These are phyloP conservation scores for Picea glauca DNA, from an alignment of 75 land plant genomes.

Conservation along the genomic window DNA sequence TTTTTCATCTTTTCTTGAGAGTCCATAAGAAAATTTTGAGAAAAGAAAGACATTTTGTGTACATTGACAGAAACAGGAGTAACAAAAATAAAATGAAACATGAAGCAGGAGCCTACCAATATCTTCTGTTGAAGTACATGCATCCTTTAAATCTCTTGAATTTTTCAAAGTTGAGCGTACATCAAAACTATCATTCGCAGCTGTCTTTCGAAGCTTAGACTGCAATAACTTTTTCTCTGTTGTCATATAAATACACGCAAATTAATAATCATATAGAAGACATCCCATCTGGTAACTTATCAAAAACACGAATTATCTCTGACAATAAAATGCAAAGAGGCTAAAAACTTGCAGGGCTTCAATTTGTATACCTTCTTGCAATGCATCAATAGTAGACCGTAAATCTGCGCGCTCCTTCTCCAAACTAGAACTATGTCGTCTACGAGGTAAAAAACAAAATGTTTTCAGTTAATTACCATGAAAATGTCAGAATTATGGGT, in stretches of 20 bases:
- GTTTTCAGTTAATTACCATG: neutral
- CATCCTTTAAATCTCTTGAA: conserved; percentile 32
- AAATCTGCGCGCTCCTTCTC: conserved; percentile 81
- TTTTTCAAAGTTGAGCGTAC: conserved; percentile 10
- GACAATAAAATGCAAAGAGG: neutral
- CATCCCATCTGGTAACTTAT: neutral
- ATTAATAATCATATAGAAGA: neutral
- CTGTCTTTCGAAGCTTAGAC: conserved; percentile 62
- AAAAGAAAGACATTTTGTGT: neutral
- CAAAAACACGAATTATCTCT: neutral
- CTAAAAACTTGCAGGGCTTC: neutral
- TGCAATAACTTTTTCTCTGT: conserved; percentile 86
- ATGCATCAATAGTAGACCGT: conserved; percentile 67
- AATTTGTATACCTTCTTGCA: conserved; percentile 72
- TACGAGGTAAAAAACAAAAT: conserved; percentile 18
- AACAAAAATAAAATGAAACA: neutral
- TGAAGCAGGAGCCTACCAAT: conserved; percentile 36
- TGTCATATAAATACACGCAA: neutral
- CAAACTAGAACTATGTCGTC: conserved; percentile 58
- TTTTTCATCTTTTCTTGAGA: neutral
- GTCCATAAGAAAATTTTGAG: neutral
- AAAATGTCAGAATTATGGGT: too few species aligned
- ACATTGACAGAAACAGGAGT: neutral
- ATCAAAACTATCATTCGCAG: conserved; percentile 24
- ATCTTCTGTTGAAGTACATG: conserved; percentile 89